Conservation (phyloP, 306 rosid species). For the Acacia acuminata region DNA sequence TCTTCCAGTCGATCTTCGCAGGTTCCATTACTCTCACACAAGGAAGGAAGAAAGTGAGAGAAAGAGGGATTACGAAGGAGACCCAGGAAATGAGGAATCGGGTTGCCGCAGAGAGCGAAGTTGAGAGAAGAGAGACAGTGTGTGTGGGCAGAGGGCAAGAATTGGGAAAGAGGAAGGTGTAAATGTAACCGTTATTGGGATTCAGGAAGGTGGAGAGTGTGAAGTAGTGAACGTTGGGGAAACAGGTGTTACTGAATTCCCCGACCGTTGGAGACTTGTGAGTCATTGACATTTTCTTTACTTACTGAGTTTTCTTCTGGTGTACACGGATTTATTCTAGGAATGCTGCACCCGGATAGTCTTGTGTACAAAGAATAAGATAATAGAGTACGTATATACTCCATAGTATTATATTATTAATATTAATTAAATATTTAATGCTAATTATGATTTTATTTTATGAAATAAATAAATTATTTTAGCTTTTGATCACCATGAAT, state of each 20-base stretch:
- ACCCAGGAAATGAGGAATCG: constrained; percentile 13
- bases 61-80: not conserved
- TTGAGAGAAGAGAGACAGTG: constrained; percentile 3
- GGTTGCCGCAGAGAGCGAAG: not conserved
- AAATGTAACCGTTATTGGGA: constrained; percentile 61
- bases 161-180: constrained; percentile 22
- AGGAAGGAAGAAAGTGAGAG: constrained; percentile 13
- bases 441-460: no score
- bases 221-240: constrained; percentile 45
- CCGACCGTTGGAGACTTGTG: constrained; percentile 67
- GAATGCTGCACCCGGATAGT: not conserved
- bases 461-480: no score
- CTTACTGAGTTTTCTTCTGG: not conserved
- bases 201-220: not conserved
- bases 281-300: not conserved
- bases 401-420: no score
- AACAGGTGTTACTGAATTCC: not conserved
- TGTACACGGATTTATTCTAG: not conserved
- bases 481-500: not conserved
- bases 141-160: not conserved
- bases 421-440: no score
- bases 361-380: no score
- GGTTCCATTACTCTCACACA: constrained; percentile 66
- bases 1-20: constrained; percentile 92
- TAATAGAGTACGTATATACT: no score